Conservation (phyloP, 768 basidiomycete genomes). For the Trametes punicea region DNA sequence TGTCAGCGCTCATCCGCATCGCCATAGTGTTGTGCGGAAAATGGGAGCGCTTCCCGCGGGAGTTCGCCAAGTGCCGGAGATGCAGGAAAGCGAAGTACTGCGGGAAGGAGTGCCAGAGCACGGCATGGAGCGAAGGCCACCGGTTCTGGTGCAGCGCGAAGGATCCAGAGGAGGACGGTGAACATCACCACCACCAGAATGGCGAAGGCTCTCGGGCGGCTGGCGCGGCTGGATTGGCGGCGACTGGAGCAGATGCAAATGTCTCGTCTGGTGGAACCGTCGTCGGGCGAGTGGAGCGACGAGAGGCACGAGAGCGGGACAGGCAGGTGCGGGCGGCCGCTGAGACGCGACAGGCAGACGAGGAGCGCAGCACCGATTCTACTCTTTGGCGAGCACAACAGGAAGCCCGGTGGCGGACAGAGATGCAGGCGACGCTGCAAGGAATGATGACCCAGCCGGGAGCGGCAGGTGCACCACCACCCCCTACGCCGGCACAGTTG, state of each 20-base stretch:
- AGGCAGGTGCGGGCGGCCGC: conserved; percentile 13
- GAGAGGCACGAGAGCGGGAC: conserved; percentile 37
- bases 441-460: neutral
- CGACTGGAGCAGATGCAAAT: neutral
- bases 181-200: conserved; percentile 22
- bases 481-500: neutral
- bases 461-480: too few relatives aligned
- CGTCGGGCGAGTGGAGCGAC: conserved; percentile 31
- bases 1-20: neutral
- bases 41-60: conserved; percentile 90
- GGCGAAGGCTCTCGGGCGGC: conserved; percentile 15
- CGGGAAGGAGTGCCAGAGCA: conserved; percentile 94
- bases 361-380: neutral
- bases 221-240: neutral
- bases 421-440: neutral
- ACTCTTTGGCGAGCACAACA: neutral
- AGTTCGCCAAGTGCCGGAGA: conserved; percentile 95
- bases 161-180: conserved; percentile 43
- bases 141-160: conserved; percentile 88
- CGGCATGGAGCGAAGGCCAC: conserved; percentile 95
- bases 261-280: conserved; percentile 16
- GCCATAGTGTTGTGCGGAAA: conserved; percentile 79
- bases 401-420: neutral
- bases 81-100: conserved; percentile 99
- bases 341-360: conserved; percentile 2